phyloP scores from a whole-genome alignment of 2,329 filamentous ascomycete species.

The Zasmidium citrigriseum region DNA sequence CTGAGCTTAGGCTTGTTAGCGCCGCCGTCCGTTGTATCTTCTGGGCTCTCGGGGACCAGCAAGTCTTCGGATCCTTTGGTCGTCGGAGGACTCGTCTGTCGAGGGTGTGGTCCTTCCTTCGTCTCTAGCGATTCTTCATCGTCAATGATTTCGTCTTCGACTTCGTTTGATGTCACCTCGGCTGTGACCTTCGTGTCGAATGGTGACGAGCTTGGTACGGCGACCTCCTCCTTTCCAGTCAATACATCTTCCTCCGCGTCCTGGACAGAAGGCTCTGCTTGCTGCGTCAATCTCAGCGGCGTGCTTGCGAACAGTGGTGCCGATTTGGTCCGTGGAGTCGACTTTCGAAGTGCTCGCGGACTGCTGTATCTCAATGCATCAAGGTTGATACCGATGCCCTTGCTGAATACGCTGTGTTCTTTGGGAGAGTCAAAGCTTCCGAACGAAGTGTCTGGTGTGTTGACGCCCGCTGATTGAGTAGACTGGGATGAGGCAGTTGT shows the following conservation, averaged over 20 bases:
- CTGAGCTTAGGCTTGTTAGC: slow-evolving; percentile 39
- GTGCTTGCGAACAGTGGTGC: slow-evolving; percentile 11
- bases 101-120: slow-evolving; percentile 23
- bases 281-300: not conserved
- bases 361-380: slow-evolving; percentile 19
- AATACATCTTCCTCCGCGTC: not conserved
- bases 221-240: not conserved
- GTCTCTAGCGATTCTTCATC: slow-evolving; percentile 30
- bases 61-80: slow-evolving; percentile 50
- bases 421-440: slow-evolving; percentile 13
- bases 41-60: slow-evolving; percentile 47
- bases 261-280: not conserved
- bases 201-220: slow-evolving; percentile 20
- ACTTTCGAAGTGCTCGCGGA: slow-evolving; percentile 10
- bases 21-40: slow-evolving; percentile 38
- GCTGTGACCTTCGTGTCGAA: slow-evolving; percentile 5
- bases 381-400: slow-evolving; percentile 25
- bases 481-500: slow-evolving; percentile 16
- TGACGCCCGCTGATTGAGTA: slow-evolving; percentile 5
- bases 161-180: not conserved
- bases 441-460: slow-evolving; percentile 30
- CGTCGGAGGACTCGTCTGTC: slow-evolving; percentile 1
- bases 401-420: slow-evolving; percentile 25
- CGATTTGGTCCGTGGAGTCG: slow-evolving; percentile 15
- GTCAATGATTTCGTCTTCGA: slow-evolving; percentile 17